Evolutionary conservation across 2,329 filamentous ascomycete genomes (phyloP), one percentile per base, ranked within the genome.

Genomic region (Helicocarpus griseus): DNA sequence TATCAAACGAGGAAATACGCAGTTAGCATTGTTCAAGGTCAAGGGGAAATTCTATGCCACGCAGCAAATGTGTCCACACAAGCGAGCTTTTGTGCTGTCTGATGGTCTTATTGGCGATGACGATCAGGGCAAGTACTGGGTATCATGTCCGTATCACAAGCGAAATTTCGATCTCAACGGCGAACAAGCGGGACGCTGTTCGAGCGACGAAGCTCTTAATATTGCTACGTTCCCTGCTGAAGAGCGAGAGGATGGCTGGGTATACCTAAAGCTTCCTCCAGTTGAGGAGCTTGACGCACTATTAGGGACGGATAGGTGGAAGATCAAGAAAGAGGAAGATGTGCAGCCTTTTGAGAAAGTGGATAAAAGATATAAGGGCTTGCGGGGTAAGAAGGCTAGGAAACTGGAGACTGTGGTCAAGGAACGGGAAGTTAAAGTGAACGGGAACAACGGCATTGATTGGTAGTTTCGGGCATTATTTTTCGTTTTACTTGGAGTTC

Each of bases 31-130:
- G 49, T 95, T 90, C 80, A 86, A 89, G 61, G 79, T 95, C 55
- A 80, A 81, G 50, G 89, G 88, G 19, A 79, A 79, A 50, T 94
- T 84, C 75, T 91, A 91, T 67, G 86, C 87, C 53, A 86, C 86
- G 13, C 89, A 95, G 71, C 88, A 95, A 65, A 95, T 95, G 89
- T 95, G 89, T 66, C 89, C 89, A 8, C 89, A 95, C 72, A 93
- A 91, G 70, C 84, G 89, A 9, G 84, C 89, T 1, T 95, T 95
- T 62, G 85, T 90, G n/a, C 80, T 95, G 24, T 86, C 85, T 0
- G 90, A 95, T 64, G 88, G 89, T 1, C 73, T 95, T 7, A 78
- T 95, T 44, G 89, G 90, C 38, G 84, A 71, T 44, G 66, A 70
- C 44, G 61, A 72, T 53, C 67, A 74, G 41, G 76, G 80, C 55